These are phyloP conservation scores for Geotrichum bryndzae DNA, from an alignment of 1,139 yeast genomes.

Conservation along the genomic window DNA sequence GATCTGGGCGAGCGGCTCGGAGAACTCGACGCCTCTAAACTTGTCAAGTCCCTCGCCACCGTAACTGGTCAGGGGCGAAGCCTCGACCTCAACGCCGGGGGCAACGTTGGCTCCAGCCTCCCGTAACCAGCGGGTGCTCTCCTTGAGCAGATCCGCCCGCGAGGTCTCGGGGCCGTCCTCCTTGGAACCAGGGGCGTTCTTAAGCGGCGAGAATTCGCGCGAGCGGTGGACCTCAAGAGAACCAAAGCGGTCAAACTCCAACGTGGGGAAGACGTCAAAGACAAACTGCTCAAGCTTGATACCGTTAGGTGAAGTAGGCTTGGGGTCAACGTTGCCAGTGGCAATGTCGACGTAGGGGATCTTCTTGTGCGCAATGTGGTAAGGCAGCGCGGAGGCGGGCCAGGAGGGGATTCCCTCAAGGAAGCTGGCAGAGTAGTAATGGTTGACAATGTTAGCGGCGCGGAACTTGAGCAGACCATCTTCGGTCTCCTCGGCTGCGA, in stretches of 20 bases:
- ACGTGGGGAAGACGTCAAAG: slow-evolving; percentile 87
- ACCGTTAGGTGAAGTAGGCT: slow-evolving; percentile 78
- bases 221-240: slow-evolving; percentile 83
- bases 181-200: slow-evolving; percentile 77
- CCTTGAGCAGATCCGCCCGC: slow-evolving; percentile 53
- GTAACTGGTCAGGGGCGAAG: slow-evolving; percentile 67
- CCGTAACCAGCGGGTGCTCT: slow-evolving; percentile 73
- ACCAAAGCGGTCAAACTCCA: slow-evolving; percentile 61
- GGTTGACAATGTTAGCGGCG: slow-evolving; percentile 97
- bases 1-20: slow-evolving; percentile 10
- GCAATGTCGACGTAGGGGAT: slow-evolving; percentile 53
- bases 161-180: slow-evolving; percentile 86
- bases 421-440: slow-evolving; percentile 79
- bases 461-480: slow-evolving; percentile 62
- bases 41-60: slow-evolving; percentile 74
- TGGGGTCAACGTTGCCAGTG: slow-evolving; percentile 42
- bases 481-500: slow-evolving; percentile 58
- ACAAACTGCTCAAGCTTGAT: slow-evolving; percentile 94
- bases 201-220: slow-evolving; percentile 88
- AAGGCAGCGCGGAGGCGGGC: slow-evolving; percentile 69
- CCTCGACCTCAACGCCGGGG: slow-evolving; percentile 60
- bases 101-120: slow-evolving; percentile 57
- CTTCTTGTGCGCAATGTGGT: slow-evolving; percentile 90
- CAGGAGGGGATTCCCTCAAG: slow-evolving; percentile 59
- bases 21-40: slow-evolving; percentile 44